Base-by-base conservation (phyloP, 2,329 filamentous ascomycete species). In the Ascochyta fabae region DNA sequence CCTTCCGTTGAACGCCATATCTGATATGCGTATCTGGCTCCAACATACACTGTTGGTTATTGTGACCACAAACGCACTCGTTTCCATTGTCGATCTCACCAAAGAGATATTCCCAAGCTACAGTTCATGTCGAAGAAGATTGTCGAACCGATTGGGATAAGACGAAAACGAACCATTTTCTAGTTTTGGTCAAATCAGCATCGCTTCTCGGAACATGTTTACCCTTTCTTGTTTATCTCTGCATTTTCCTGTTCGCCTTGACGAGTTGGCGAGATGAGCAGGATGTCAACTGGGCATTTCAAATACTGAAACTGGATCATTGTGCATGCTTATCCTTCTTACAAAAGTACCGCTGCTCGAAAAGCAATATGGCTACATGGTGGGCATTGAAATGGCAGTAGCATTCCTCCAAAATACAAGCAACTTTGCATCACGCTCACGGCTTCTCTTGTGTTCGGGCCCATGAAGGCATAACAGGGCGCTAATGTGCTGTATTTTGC, bases 141-240 rank as follows among this genome's bases (percentile, higher is more conserved):
- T 69, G 62, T 66, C 57, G 41, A 64, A 61, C 54, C 58, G 56
- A 59, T 74, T 72, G 70, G 71, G 61, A 65, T 68, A 70, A 60
- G 55, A 62, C 59, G 33, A 68, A 69, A 66, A 64, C 43, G 56
- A 38, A 52, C 48, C 59, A 69, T 67, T 56, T 66, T 53, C 61
- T 63, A 63, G 50, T 61, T 58, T 60, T 39, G 53, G 52, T 63
- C 69, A 66, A 62, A 54, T 58, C 44, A 61, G 43, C 48, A 72
- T 71, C 56, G 44, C 54, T 71, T 68, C 58, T 62, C 60, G 60
- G 57, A 64, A 61, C 49, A 60, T 56, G 42, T 44, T 52, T 69
- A 68, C 44, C 38, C 55, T 67, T 60, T 71, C 64, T 73, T 75
- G 72, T 71, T 69, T 74, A 72, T 61, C 53, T 58, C 55, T 58